Conservation (phyloP, 2,329 filamentous ascomycete genomes). For the Fusarium robinianum region DNA sequence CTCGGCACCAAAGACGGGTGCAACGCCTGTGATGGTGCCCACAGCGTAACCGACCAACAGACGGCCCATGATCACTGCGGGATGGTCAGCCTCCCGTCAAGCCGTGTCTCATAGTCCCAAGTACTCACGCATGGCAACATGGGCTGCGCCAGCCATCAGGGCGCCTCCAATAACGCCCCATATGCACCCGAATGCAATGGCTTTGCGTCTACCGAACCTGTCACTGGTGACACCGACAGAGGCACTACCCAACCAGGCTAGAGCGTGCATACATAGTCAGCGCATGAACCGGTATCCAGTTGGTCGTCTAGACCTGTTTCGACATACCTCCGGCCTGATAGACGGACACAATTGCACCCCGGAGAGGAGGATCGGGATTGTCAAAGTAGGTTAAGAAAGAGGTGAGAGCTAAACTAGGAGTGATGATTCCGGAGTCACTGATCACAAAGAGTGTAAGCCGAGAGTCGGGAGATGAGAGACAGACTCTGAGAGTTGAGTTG, state of each 20-base stretch:
- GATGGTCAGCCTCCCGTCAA: not conserved
- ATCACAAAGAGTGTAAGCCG: not conserved
- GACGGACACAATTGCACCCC: conserved; percentile 47
- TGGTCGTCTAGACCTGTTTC: fast-evolving
- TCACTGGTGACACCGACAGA: conserved; percentile 47
- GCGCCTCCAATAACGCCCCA: conserved; percentile 47
- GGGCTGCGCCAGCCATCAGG: conserved; percentile 47
- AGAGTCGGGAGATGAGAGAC: too few relatives aligned
- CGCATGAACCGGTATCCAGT: not conserved
- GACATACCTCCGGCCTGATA: conserved; percentile 45
- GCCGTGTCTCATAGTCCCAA: fast-evolving
- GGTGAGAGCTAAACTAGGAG: conserved; percentile 44
- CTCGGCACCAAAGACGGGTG: conserved; percentile 47
- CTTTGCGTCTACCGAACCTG: conserved; percentile 43
- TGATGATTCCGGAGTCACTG: conserved; percentile 50
- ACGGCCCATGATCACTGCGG: conserved; percentile 44
- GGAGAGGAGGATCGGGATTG: conserved; percentile 41
- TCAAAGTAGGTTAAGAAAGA: conserved; percentile 45
- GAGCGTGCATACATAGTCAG: too few relatives aligned
- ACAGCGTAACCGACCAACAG: conserved; percentile 46
- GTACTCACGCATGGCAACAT: conserved; percentile 46
- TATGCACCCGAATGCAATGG: conserved; percentile 47
- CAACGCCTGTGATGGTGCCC: conserved; percentile 48
- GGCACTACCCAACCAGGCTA: conserved; percentile 47
- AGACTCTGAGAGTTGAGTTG: fast-evolving